A percentile compares a stretch with the other conserved stretches of the same genome.
phyloP scores from a whole-genome alignment of 192 early-diverging fungal species.

The Mortierella alpina region DNA sequence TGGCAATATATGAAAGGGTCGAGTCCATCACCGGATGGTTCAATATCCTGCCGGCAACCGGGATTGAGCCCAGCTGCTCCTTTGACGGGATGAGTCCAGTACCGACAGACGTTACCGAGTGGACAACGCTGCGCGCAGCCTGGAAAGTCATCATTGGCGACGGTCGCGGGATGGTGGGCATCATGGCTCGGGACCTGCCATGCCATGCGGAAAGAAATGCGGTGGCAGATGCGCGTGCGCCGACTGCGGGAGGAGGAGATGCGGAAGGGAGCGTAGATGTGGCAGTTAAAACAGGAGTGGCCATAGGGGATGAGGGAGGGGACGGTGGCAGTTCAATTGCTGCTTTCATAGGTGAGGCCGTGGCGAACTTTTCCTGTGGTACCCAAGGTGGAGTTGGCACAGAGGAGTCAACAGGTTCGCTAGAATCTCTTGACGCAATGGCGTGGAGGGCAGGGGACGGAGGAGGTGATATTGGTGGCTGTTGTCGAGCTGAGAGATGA shows the following conservation, averaged over 20 bases:
- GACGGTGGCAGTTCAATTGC: background rate
- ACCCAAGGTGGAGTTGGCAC: too few relatives aligned
- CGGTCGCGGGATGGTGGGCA: conserved; percentile 35
- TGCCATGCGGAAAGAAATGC: conserved; percentile 50
- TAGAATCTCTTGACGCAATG: too few relatives aligned
- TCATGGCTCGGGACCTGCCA: conserved; percentile 41
- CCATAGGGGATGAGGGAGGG: background rate
- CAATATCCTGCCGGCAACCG: conserved; percentile 41
- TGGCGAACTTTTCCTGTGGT: background rate
- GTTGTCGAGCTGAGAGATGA: too few relatives aligned
- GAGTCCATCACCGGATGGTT: conserved; percentile 50
- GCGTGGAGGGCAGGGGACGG: too few relatives aligned
- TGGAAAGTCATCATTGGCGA: conserved; percentile 46
- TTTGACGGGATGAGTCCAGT: conserved; percentile 39
- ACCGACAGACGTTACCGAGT: conserved; percentile 32
- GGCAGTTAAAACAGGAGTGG: background rate
- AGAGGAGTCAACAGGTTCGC: too few relatives aligned
- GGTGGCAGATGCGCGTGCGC: background rate
- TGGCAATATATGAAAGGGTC: conserved; percentile 35
- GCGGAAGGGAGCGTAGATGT: background rate
- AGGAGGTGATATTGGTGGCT: too few relatives aligned
- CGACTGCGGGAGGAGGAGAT: conserved; percentile 2
- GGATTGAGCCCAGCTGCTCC: conserved; percentile 33
- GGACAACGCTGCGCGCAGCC: conserved; percentile 35
- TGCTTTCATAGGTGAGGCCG: background rate